Conservation (phyloP, 148 eudicot species). For the Nepenthes mirabilis region DNA sequence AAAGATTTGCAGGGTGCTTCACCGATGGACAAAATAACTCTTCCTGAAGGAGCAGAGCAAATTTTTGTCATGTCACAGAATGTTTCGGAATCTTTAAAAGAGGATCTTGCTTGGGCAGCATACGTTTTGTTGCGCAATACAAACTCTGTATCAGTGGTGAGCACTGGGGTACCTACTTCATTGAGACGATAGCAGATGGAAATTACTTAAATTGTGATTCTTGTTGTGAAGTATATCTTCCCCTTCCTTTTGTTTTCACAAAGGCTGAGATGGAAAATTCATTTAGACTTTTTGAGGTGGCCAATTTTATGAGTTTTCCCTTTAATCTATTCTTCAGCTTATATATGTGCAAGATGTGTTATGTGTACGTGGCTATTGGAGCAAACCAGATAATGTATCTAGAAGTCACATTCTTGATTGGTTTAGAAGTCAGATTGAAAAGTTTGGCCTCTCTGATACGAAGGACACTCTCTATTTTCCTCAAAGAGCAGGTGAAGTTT, state of each 20-base stretch:
- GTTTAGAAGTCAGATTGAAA: constrained; percentile 44
- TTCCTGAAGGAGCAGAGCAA: constrained; percentile 64
- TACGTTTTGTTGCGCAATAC: constrained; percentile 79
- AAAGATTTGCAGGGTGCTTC: constrained; percentile 53
- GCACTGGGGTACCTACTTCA: neutral
- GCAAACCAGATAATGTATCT: constrained; percentile 39
- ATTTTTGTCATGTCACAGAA: constrained; percentile 63
- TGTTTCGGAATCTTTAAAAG: constrained; percentile 46
- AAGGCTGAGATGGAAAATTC: neutral
- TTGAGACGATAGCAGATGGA: neutral
- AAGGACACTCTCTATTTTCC: constrained; percentile 64
- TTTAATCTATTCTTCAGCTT: constrained; percentile 36
- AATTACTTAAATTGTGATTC: neutral
- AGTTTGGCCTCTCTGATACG: constrained; percentile 43
- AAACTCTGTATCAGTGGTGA: constrained; percentile 76
- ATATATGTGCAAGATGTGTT: constrained; percentile 48
- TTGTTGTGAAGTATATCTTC: neutral
- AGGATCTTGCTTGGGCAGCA: constrained; percentile 94
- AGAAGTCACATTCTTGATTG: constrained; percentile 38
- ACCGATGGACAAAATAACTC: constrained; percentile 27
- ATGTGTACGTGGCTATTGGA: constrained; percentile 96
- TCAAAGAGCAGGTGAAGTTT: constrained; percentile 39
- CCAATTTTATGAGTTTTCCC: constrained; percentile 3
- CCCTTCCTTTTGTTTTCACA: neutral
- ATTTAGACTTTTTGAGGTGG: neutral